A percentile compares a stretch with the other conserved stretches of the same genome.
Conservation (phyloP, 202 grass and related monocot species). For the Panicum virgatum region DNA sequence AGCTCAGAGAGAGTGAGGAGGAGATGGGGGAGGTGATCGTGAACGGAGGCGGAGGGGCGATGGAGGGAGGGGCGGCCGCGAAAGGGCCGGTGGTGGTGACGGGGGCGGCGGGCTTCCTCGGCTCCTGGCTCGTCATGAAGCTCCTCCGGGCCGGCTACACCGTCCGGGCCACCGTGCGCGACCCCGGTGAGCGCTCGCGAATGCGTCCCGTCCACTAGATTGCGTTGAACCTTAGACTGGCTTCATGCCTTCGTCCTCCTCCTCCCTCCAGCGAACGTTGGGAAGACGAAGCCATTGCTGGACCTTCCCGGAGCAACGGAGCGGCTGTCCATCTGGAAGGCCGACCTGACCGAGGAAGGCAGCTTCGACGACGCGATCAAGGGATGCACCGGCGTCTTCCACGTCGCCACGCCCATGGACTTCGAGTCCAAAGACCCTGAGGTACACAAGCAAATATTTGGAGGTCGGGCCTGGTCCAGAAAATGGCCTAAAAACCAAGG, state of each 20-base stretch:
- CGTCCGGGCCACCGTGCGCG: conserved; percentile 76
- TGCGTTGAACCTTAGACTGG: not conserved
- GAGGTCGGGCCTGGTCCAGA: not conserved
- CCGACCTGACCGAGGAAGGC: conserved; percentile 59
- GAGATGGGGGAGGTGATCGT: not conserved
- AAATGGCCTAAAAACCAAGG: not conserved
- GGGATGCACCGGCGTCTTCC: conserved; percentile 80
- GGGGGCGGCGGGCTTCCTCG: conserved; percentile 79
- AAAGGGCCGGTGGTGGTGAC: conserved; percentile 78
- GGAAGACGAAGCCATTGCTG: conserved; percentile 68
- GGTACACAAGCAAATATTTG: conserved; percentile 9
- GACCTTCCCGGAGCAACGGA: conserved; percentile 64
- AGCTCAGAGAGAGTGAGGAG: not conserved
- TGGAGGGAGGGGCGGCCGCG: not conserved
- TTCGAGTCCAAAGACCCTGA: conserved; percentile 86
- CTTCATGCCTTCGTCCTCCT: too few relatives aligned
- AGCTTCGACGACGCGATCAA: conserved; percentile 69
- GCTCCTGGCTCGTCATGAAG: conserved; percentile 89
- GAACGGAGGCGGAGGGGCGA: not conserved
- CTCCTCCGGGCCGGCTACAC: conserved; percentile 73
- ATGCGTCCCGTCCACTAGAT: not conserved
- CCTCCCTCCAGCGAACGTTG: conserved; percentile 45
- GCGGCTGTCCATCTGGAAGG: conserved; percentile 63
- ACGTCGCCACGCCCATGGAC: conserved; percentile 96
- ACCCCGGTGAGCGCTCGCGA: conserved; percentile 43